A percentile compares a stretch with the other conserved stretches of the same genome.
These are phyloP conservation scores for Rosa chinensis DNA, from an alignment of 306 rosid genomes.

Conservation along the genomic window DNA sequence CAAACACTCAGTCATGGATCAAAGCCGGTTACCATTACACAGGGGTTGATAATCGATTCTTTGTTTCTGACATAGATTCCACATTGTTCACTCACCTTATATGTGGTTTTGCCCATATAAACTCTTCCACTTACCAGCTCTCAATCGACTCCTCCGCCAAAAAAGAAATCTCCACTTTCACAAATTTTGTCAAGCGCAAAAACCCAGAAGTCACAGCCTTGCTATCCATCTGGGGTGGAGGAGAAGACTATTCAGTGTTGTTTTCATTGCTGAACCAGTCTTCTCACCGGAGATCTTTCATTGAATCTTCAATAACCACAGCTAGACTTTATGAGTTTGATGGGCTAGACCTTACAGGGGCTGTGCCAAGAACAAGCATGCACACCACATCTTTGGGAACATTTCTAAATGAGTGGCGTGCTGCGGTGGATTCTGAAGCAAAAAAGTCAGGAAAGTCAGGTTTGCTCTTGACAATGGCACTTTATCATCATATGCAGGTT, in stretches of 20 bases:
- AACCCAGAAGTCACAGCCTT: constrained; percentile 28
- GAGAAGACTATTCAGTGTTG: constrained; percentile 12
- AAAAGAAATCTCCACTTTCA: constrained; percentile 24
- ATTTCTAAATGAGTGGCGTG: constrained; percentile 32
- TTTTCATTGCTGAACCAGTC: constrained; percentile 20
- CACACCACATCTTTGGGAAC: constrained; percentile 12
- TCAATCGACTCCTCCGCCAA: background rate
- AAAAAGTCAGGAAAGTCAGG: constrained; percentile 4
- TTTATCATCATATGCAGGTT: constrained; percentile 2
- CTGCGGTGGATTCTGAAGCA: constrained; percentile 23
- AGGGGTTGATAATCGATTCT: background rate
- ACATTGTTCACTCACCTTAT: constrained; percentile 34
- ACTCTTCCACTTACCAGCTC: constrained; percentile 19
- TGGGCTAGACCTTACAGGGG: constrained; percentile 27
- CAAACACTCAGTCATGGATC: constrained; percentile 21
- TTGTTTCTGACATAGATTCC: constrained; percentile 16
- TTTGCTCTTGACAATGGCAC: constrained; percentile 18
- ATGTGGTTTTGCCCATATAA: constrained; percentile 22
- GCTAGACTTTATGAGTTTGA: constrained; percentile 34
- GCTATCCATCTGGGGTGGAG: constrained; percentile 33
- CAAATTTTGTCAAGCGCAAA: constrained; percentile 23
- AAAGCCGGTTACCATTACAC: constrained; percentile 20
- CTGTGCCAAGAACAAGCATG: constrained; percentile 15
- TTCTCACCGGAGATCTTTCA: constrained; percentile 19
- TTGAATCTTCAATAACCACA: constrained; percentile 29